A percentile compares a stretch with the other conserved stretches of the same genome.
Conservation (phyloP, 1,284 basidiomycete species). For the Trichosporon sp. region DNA sequence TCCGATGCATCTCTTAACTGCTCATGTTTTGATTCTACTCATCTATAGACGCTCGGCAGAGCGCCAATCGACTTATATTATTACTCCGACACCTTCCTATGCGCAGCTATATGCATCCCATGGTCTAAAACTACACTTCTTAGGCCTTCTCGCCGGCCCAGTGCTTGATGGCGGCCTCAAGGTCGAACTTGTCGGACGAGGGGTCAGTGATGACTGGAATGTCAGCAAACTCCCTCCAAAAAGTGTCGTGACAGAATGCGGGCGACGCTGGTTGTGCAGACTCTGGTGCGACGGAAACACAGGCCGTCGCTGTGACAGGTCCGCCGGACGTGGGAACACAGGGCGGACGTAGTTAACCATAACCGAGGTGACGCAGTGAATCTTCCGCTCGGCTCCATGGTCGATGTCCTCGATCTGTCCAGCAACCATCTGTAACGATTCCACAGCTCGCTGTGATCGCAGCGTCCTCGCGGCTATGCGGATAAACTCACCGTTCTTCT, state of each 20-base stretch:
- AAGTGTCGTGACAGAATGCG: background rate
- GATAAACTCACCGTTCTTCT: constrained; percentile 29
- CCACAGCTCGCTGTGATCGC: background rate
- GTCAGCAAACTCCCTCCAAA: background rate
- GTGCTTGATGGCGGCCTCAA: constrained; percentile 79
- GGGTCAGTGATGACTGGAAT: constrained; percentile 81
- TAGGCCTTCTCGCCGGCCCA: constrained; percentile 49
- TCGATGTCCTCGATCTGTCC: background rate
- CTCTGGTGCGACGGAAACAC: background rate
- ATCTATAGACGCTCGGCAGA: constrained; percentile 13
- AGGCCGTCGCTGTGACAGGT: background rate
- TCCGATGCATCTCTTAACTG: constrained; percentile 13
- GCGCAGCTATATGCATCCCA: constrained; percentile 21
- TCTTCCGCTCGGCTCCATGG: background rate
- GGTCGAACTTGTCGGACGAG: constrained; percentile 92
- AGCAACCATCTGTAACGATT: too few species aligned
- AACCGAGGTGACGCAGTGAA: background rate
- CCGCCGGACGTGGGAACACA: constrained; percentile 26
- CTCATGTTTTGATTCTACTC: constrained; percentile 16
- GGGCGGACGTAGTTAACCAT: constrained; percentile 19
- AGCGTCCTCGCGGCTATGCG: constrained; percentile 10
- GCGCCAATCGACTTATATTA: background rate
- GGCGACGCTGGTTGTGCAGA: background rate
- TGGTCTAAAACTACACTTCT: constrained; percentile 22
- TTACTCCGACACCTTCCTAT: constrained; percentile 13